A percentile compares a stretch with the other conserved stretches of the same genome.
Evolutionary conservation across 768 basidiomycete genomes (phyloP).

Genomic region (Hygrophoropsis aurantiaca): DNA sequence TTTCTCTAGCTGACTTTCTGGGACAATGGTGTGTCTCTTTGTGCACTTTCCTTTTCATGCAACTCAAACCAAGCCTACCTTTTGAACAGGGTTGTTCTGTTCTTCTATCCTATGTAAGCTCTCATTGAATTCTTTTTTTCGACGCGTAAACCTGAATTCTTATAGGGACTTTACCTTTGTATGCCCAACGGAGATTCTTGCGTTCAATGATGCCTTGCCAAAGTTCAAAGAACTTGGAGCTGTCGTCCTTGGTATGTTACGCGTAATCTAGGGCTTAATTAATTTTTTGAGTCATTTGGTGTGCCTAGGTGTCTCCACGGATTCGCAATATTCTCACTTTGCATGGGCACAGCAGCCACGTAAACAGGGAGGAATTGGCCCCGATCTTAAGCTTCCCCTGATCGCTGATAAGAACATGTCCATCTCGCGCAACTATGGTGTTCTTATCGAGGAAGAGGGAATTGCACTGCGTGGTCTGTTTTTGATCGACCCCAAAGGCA

Average conservation of each 20-base stretch:
- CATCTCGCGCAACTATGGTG: constrained; percentile 84
- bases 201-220: constrained; percentile 86
- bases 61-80: not conserved
- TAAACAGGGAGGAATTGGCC: constrained; percentile 87
- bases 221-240: constrained; percentile 75
- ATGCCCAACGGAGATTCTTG: constrained; percentile 95
- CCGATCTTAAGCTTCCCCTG: constrained; percentile 81
- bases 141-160: not conserved
- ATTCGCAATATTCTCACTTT: constrained; percentile 85
- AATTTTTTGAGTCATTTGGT: constrained; percentile 4
- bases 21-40: constrained; percentile 72
- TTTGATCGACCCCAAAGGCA: constrained; percentile 84
- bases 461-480: constrained; percentile 86
- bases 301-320: constrained; percentile 74
- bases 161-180: constrained; percentile 83
- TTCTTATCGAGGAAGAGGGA: constrained; percentile 85
- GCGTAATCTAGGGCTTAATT: not conserved
- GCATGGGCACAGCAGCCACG: constrained; percentile 84
- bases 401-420: constrained; percentile 78
- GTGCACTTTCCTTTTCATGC: constrained; percentile 1
- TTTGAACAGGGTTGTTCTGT: constrained; percentile 87
- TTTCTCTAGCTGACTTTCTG: constrained; percentile 69
- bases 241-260: constrained; percentile 65
- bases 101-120: constrained; percentile 91
- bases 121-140: not conserved